phyloP scores from a whole-genome alignment of 768 basidiomycete genomes.

The Filobasidium floriforme region DNA sequence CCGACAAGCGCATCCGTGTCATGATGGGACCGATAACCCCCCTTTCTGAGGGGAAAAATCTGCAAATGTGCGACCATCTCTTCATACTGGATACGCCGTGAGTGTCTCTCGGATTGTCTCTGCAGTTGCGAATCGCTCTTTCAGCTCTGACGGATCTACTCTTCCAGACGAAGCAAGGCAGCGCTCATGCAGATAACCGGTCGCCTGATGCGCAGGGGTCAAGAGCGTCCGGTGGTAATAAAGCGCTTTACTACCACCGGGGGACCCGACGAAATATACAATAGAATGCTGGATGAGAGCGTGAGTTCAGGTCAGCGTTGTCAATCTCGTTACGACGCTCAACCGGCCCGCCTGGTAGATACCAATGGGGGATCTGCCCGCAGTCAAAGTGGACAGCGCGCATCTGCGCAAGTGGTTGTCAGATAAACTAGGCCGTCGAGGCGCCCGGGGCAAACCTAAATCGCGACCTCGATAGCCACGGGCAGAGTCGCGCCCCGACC shows the following conservation, averaged over 20 bases:
- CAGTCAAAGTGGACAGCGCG: not conserved
- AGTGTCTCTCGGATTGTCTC: not conserved
- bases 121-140: not conserved
- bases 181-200: conserved; percentile 1
- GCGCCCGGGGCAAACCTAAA: not conserved
- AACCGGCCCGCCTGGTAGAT: not conserved
- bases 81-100: conserved; percentile 1
- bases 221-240: not conserved
- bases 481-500: not conserved
- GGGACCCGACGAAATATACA: conserved; percentile 1
- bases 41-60: conserved; percentile 2
- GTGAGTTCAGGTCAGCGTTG: not conserved
- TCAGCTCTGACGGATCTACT: not conserved
- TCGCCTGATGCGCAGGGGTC: not conserved
- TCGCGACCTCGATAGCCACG: not conserved
- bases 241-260: not conserved
- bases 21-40: conserved; percentile 2
- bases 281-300: not conserved
- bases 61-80: conserved; percentile 1
- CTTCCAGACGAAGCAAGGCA: not conserved
- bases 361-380: not conserved
- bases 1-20: not conserved
- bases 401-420: not conserved
- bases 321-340: not conserved
- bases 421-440: not conserved